Conservation (phyloP, 139 green algal genomes). For the Chlamydomonas urium region DNA sequence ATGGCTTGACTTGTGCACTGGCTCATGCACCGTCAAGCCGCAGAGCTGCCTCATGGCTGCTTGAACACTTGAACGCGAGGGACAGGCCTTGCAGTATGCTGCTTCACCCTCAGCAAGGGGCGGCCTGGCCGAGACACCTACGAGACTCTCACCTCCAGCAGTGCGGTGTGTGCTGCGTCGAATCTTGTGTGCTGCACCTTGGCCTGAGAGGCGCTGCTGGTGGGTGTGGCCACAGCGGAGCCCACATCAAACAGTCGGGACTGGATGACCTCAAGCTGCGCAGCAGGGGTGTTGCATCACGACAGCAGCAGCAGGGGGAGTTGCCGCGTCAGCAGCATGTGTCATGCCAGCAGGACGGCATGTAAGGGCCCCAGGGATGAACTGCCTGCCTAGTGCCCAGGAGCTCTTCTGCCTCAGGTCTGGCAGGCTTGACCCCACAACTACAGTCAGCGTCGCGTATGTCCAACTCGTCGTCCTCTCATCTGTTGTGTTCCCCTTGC, state of each 20-base stretch:
- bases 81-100: background rate
- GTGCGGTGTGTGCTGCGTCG: constrained; percentile 14
- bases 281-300: background rate
- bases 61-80: background rate
- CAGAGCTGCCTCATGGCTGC: background rate
- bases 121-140: background rate
- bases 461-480: no score
- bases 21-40: background rate
- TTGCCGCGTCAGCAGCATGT: background rate
- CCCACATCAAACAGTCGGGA: constrained; percentile 89
- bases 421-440: no score
- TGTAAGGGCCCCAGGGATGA: background rate
- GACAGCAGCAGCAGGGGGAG: background rate
- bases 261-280: constrained; percentile 79
- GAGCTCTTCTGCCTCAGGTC: background rate
- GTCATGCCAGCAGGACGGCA: background rate
- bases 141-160: constrained; percentile 64
- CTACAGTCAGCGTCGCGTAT: background rate
- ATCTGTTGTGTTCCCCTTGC: no score
- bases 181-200: constrained; percentile 75
- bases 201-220: constrained; percentile 33
- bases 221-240: constrained; percentile 84
- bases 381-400: no score
- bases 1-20: background rate
- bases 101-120: background rate